Conservation (phyloP, 2,329 filamentous ascomycete genomes). For the Colletotrichum australisinense region DNA sequence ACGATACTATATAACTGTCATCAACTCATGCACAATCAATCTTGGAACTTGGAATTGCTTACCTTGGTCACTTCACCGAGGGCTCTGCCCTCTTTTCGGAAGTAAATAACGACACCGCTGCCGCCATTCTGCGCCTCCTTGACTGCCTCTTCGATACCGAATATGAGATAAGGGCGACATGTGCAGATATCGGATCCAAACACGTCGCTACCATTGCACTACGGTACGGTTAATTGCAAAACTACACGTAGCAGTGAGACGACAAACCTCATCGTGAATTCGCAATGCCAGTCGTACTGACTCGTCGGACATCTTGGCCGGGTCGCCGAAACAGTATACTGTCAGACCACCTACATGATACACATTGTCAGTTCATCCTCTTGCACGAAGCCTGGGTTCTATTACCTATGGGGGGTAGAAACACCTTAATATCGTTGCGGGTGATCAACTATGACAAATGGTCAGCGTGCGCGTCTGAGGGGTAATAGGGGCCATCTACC, state of each 20-base stretch:
- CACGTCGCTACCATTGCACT: slow-evolving; percentile 96
- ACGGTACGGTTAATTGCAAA: slow-evolving; percentile 4
- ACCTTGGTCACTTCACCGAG: slow-evolving; percentile 97
- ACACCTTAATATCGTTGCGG: slow-evolving; percentile 92
- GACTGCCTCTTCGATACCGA: slow-evolving; percentile 96
- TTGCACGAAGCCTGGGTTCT: background rate
- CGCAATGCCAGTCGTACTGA: slow-evolving; percentile 84
- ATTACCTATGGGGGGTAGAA: slow-evolving; percentile 89
- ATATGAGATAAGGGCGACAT: slow-evolving; percentile 94
- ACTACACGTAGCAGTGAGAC: background rate
- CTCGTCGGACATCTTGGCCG: slow-evolving; percentile 91
- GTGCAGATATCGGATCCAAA: slow-evolving; percentile 99
- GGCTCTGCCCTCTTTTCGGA: slow-evolving; percentile 95
- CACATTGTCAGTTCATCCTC: slow-evolving; percentile 34
- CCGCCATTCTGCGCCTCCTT: slow-evolving; percentile 96
- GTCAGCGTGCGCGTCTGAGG: slow-evolving; percentile 37
- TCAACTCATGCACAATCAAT: slow-evolving; percentile 35
- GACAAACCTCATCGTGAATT: slow-evolving; percentile 74
- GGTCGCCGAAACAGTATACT: slow-evolving; percentile 97
- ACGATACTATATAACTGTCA: slow-evolving; percentile 58
- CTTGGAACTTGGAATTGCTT: slow-evolving; percentile 47
- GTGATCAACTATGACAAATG: slow-evolving; percentile 77
- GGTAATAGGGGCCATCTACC: slow-evolving; percentile 47
- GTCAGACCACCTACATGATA: slow-evolving; percentile 77
- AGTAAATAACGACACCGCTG: slow-evolving; percentile 96